Percentiles rank a stretch among this genome's conserved stretches.
Conservation (phyloP, 2,329 filamentous ascomycete genomes). For the Tolypocladium tundrense region DNA sequence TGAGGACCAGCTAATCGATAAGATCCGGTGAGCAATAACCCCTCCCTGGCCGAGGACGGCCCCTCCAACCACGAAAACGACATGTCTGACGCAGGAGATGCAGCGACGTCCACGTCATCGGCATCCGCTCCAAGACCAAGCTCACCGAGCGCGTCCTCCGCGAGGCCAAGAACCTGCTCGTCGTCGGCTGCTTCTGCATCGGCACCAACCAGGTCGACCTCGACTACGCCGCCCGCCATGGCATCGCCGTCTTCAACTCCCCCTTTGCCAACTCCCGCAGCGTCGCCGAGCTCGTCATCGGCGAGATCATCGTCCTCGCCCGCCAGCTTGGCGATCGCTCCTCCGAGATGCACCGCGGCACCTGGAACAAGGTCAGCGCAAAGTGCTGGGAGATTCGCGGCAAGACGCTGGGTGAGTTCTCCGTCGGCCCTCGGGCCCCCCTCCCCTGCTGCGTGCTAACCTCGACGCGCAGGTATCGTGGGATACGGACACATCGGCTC, state of each 20-base stretch:
- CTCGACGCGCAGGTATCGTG: slow-evolving; percentile 58
- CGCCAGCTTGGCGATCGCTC: slow-evolving; percentile 90
- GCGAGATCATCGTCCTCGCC: slow-evolving; percentile 82
- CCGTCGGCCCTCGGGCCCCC: not conserved
- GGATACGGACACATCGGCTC: slow-evolving; percentile 97
- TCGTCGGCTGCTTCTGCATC: slow-evolving; percentile 97
- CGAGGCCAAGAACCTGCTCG: slow-evolving; percentile 88
- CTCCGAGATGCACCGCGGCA: slow-evolving; percentile 85
- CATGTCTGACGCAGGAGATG: not conserved
- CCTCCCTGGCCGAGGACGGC: too few species aligned
- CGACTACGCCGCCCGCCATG: slow-evolving; percentile 68
- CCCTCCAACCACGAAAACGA: not conserved
- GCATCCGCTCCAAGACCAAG: slow-evolving; percentile 96
- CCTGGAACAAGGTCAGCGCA: slow-evolving; percentile 95
- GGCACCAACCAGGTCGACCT: slow-evolving; percentile 94
- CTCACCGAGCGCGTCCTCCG: slow-evolving; percentile 74
- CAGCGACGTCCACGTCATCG: slow-evolving; percentile 92
- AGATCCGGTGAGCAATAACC: slow-evolving; percentile 65
- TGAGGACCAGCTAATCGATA: slow-evolving; percentile 91
- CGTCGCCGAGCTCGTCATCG: slow-evolving; percentile 92
- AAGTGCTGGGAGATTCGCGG: slow-evolving; percentile 98
- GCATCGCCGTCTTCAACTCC: slow-evolving; percentile 98
- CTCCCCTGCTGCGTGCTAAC: not conserved
- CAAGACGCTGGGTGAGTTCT: slow-evolving; percentile 70
- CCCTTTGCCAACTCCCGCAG: slow-evolving; percentile 97